phyloP scores from a whole-genome alignment of 148 eudicot species.

The Gaultheria prostrata region DNA sequence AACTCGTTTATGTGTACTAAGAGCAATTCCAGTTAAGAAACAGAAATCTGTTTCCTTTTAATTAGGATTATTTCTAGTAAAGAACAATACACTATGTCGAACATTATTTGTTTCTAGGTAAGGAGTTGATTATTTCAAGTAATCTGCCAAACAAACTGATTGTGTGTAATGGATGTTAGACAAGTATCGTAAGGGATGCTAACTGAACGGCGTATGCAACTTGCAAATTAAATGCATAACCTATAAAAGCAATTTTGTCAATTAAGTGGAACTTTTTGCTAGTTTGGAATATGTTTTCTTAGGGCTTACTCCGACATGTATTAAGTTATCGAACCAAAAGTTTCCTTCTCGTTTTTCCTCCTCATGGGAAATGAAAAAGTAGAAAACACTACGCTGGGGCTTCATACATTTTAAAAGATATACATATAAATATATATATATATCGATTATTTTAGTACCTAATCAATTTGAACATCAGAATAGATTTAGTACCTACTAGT shows the following conservation, averaged over 20 bases:
- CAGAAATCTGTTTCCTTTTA: neutral
- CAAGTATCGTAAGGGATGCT: neutral
- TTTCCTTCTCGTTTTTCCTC: neutral
- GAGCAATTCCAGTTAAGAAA: neutral
- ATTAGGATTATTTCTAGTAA: neutral
- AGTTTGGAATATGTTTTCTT: neutral
- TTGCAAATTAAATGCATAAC: neutral
- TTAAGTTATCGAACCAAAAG: neutral
- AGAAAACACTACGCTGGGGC: too few relatives aligned
- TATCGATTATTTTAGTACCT: too few relatives aligned
- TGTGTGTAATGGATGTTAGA: neutral
- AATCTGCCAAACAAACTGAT: neutral
- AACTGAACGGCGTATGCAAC: neutral
- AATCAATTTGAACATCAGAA: too few relatives aligned
- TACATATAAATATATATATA: too few relatives aligned
- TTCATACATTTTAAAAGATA: too few relatives aligned
- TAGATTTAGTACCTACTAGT: too few relatives aligned
- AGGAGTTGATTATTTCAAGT: neutral
- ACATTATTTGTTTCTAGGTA: neutral
- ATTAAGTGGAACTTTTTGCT: neutral
- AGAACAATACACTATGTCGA: neutral
- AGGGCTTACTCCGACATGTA: neutral
- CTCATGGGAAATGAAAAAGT: too few relatives aligned
- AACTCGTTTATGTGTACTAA: neutral
- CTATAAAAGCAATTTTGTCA: neutral